Conservation (phyloP, 1,284 basidiomycete species). For the Violaceomyces palustris region DNA sequence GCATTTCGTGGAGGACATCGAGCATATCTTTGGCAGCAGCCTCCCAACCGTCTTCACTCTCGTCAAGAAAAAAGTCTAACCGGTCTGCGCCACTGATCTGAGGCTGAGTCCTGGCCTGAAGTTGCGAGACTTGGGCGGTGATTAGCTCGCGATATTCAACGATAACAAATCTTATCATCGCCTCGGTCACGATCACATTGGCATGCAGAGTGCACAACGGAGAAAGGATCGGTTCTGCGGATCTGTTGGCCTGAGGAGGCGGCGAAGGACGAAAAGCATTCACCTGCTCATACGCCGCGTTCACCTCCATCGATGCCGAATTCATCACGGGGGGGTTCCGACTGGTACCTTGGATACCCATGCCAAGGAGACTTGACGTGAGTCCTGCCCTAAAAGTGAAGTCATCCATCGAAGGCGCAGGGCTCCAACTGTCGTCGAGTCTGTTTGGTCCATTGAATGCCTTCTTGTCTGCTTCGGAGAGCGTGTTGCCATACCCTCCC, state of each 20-base stretch:
- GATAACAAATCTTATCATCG: slow-evolving; percentile 29
- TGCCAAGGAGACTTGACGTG: too few relatives aligned
- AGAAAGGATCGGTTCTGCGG: slow-evolving; percentile 10
- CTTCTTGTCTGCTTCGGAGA: too few relatives aligned
- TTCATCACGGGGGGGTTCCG: too few relatives aligned
- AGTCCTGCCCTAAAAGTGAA: too few relatives aligned
- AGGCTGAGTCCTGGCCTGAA: slow-evolving; percentile 4
- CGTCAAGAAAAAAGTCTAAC: slow-evolving; percentile 4
- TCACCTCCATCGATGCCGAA: too few relatives aligned
- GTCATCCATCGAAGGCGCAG: too few relatives aligned
- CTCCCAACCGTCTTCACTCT: slow-evolving; percentile 12
- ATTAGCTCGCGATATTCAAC: slow-evolving; percentile 30
- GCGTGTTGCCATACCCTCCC: too few relatives aligned
- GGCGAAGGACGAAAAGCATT: slow-evolving; percentile 29
- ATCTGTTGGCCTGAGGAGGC: slow-evolving; percentile 3
- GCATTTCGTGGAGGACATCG: slow-evolving; percentile 17
- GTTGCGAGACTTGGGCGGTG: slow-evolving; percentile 7
- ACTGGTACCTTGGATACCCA: too few relatives aligned
- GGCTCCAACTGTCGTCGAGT: too few relatives aligned
- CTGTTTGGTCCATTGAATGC: too few relatives aligned
- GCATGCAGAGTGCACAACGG: slow-evolving; percentile 38
- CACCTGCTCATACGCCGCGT: slow-evolving; percentile 12
- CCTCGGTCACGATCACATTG: slow-evolving; percentile 35
- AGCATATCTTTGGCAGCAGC: slow-evolving; percentile 25
- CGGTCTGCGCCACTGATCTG: slow-evolving; percentile 1